These are phyloP conservation scores for Raffaelea albimanens DNA, from an alignment of 2,329 filamentous ascomycete genomes.

Conservation along the genomic window DNA sequence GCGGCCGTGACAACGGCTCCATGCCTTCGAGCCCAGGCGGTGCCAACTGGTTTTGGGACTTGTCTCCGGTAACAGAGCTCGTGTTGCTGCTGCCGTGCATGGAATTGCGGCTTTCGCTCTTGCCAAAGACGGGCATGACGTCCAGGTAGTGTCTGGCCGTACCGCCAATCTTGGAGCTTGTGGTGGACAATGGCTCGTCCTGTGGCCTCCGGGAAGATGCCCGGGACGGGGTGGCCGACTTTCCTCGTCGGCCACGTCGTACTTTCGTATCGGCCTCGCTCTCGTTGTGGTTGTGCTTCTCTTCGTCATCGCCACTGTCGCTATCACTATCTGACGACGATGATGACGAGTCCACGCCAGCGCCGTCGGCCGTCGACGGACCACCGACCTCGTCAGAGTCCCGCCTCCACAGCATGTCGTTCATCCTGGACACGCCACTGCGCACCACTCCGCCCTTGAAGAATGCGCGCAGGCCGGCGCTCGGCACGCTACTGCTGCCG, in stretches of 20 bases:
- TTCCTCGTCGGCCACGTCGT: slow-evolving; percentile 26
- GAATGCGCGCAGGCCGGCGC: slow-evolving; percentile 49
- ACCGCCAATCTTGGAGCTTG: slow-evolving; percentile 13
- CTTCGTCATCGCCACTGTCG: slow-evolving; percentile 32
- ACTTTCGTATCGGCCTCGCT: too few species aligned
- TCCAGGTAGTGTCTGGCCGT: slow-evolving; percentile 37
- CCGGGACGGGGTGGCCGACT: slow-evolving; percentile 20
- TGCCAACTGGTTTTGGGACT: background rate
- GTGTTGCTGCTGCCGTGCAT: background rate
- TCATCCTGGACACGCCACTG: slow-evolving; percentile 45
- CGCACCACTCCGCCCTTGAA: slow-evolving; percentile 56
- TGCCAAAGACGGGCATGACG: slow-evolving; percentile 38
- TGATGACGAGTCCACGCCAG: slow-evolving; percentile 17
- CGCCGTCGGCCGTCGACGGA: too few species aligned
- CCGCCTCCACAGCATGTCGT: slow-evolving; percentile 48
- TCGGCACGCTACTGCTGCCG: background rate
- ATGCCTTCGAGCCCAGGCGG: background rate
- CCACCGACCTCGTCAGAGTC: slow-evolving; percentile 28
- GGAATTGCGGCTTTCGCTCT: slow-evolving; percentile 8
- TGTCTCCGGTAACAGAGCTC: background rate
- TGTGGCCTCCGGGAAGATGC: too few species aligned
- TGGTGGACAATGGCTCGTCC: background rate
- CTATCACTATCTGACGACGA: background rate
- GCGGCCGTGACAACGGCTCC: slow-evolving; percentile 18
- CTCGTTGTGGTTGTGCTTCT: too few species aligned